Evolutionary conservation across 2,329 filamentous ascomycete genomes (phyloP), one percentile per base, ranked within the genome.

Genomic region (Trichoderma lentiforme): DNA sequence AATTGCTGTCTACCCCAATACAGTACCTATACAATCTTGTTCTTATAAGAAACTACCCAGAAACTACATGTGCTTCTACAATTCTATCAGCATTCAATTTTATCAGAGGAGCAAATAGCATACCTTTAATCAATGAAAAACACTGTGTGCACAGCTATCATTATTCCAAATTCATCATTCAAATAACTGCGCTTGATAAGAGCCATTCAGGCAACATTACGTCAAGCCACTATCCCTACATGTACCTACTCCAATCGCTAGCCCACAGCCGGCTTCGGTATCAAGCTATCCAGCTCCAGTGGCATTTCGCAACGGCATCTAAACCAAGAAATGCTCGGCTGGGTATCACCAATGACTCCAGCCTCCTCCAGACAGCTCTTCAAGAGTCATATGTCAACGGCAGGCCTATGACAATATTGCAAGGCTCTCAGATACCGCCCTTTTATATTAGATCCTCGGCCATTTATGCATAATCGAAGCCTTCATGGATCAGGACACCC

Each of bases 401-500:
- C 21, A 51, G 26, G 28, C 57, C 56, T 34, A 14, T 34, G 34
- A n/a, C n/a, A 7, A 51, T 26, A 61, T 26, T 18, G 12, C 28
- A n/a, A 34, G 30, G 64, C 30, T 60, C 34, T 26, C 8, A 43
- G 34, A 68, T 6, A 30, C 11, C 26, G 24, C 28, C 39, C 56
- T n/a, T 15, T 21, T 34, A 14, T 18, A 61, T 15, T 51, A 51
- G 57, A 26, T 12, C 11, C 47, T 18, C 57, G 11, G 34, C 56
- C 3, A 58, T 62, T 34, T 21, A 34, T 62, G n/a, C 56, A 32
- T 30, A 60, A 53, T 14, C 47, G 47, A 53, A 60, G 18, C 56
- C 15, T 24, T 34, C 32, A 69, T 69, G 66, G 66, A 69, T 26
- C 56, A 70, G 57, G 67, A 70, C 5, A 21, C 28, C 39, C 47